Evolutionary conservation across 2,329 filamentous ascomycete genomes (phyloP), one percentile per base, ranked within the genome.

Genomic region (Laburnicola sp.): DNA sequence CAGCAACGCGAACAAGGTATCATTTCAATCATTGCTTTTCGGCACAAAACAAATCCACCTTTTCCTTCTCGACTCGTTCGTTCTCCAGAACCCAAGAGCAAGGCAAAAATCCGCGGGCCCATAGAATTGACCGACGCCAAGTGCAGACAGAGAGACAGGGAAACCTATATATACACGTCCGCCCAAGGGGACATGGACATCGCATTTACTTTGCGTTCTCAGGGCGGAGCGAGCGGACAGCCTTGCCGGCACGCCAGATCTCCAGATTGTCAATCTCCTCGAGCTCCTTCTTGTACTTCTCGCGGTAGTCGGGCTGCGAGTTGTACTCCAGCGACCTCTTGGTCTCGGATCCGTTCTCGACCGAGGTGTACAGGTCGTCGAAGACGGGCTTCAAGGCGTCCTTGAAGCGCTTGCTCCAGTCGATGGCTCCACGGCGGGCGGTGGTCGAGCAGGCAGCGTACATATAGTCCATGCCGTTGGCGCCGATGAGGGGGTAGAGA

Each of bases 381-480:
- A 99, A 99, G 74, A 99, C 88, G 72, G 94, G 94, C 88, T 97
- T 97, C 74, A 99, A 85, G 74, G 89, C 91, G 66, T 93, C 89
- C 89, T 97, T 97, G 91, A 99, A 99, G 75, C 84, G 84, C 77
- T 87, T 87, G 75, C 88, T 93, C 94, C 94, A 99, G 85, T 99
- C 94, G 75, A 99, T 96, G 80, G 94, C 94, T 79, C 94, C 94
- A 75, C 94, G 92, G 74, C 94, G 91, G 73, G 94, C 94, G 53
- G 94, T 99, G 75, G 94, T 99, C 60, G 93, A 97, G 89, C 94
- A 99, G 65, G 94, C 94, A 76, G 93, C 92, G 83, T 95, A 99
- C 94, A 99, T 99, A 91, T 95, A 99, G 84, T 99, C 94, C 94
- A 99, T 97, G 74, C 94, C 94, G 80, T 97, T 89, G 79, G 85